Conservation (phyloP, 805 yeast genomes). For the Pichia eremophila region DNA sequence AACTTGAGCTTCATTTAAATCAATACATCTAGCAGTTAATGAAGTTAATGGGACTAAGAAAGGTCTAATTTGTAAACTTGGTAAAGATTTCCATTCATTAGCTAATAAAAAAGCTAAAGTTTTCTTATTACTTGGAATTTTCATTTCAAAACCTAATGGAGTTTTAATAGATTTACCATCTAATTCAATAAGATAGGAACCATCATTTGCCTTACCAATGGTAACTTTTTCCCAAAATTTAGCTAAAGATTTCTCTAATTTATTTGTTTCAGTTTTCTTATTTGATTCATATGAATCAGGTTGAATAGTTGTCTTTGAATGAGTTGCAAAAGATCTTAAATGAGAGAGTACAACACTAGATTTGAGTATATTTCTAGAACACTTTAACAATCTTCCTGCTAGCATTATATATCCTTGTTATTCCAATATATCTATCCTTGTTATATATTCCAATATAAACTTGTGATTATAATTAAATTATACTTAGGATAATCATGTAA, state of each 20-base stretch:
- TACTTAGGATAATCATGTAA: too few relatives aligned
- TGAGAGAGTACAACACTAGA: too few relatives aligned
- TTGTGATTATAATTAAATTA: too few relatives aligned
- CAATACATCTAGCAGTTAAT: slow-evolving; percentile 77
- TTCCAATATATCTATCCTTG: too few relatives aligned
- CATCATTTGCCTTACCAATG: slow-evolving; percentile 24
- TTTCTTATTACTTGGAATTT: slow-evolving; percentile 50
- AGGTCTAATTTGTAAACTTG: slow-evolving; percentile 59
- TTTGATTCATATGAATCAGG: slow-evolving; percentile 35
- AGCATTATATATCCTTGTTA: too few relatives aligned
- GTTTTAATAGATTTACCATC: slow-evolving; percentile 76
- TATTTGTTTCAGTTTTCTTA: slow-evolving; percentile 51
- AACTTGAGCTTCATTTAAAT: slow-evolving; percentile 38
- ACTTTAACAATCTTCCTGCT: too few relatives aligned
- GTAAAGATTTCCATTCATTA: slow-evolving; percentile 80
- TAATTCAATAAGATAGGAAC: slow-evolving; percentile 44
- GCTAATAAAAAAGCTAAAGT: slow-evolving; percentile 65
- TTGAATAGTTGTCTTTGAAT: not conserved
- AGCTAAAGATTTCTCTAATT: slow-evolving; percentile 55
- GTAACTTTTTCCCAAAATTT: slow-evolving; percentile 78
- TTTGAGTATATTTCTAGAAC: too few relatives aligned
- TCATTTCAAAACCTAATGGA: slow-evolving; percentile 65
- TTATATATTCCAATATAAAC: too few relatives aligned
- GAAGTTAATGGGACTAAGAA: slow-evolving; percentile 84
- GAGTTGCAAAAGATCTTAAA: slow-evolving; percentile 5